Percentiles rank a stretch among this genome's conserved stretches.
Evolutionary conservation across 228 moss, liverwort and hornwort species (phyloP).

Genomic region (Sphagnum fallax): DNA sequence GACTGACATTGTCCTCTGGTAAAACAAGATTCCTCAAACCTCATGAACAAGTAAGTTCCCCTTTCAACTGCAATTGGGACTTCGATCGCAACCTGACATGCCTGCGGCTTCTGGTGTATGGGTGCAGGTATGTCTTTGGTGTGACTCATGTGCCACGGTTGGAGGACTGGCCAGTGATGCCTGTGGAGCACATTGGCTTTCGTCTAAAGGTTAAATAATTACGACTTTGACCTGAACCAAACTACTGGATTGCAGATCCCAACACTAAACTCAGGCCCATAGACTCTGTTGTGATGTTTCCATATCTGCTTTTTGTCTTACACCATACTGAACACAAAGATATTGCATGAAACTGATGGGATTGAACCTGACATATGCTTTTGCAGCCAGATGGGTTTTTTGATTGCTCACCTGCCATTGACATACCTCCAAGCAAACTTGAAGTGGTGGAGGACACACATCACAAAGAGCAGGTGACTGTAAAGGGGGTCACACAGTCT

Average conservation of each 20-base stretch:
- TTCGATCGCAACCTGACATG: not conserved
- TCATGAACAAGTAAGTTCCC: not conserved
- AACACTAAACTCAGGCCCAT: not conserved
- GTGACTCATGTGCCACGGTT: conserved; percentile 83
- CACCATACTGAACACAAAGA: not conserved
- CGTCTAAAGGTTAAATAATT: conserved; percentile 34
- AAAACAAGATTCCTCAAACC: not conserved
- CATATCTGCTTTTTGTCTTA: not conserved
- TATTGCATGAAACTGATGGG: not conserved
- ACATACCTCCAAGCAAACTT: conserved; percentile 65
- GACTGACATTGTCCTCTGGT: conserved; percentile 94
- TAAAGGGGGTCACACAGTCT: conserved; percentile 25
- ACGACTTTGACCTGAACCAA: not conserved
- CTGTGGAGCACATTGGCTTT: conserved; percentile 89
- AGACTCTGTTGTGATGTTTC: not conserved
- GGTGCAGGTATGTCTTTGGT: conserved; percentile 80
- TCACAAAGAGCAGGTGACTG: conserved; percentile 19
- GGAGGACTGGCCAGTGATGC: conserved; percentile 99
- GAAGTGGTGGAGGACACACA: conserved; percentile 23
- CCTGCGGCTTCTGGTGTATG: not conserved
- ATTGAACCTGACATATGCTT: no score
- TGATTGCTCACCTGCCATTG: conserved; percentile 90
- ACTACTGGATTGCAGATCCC: not conserved
- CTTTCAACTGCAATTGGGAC: conserved; percentile 1
- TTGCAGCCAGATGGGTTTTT: conserved; percentile 91